phyloP scores from a whole-genome alignment of 1,139 yeast genomes.

The Magnusiomyces suaveolens region DNA sequence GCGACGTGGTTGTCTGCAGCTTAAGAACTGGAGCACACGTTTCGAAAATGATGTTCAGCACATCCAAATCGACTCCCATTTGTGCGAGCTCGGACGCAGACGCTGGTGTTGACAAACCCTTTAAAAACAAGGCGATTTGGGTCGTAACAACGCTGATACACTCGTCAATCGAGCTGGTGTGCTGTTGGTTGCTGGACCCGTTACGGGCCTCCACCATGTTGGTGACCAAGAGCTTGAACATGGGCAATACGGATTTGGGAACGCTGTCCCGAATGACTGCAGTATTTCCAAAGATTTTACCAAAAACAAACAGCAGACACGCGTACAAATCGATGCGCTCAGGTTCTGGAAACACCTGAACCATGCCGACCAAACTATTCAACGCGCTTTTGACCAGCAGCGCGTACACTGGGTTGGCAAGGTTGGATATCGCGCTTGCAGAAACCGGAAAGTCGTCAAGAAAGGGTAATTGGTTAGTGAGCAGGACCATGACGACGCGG shows the following conservation, averaged over 20 bases:
- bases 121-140: slow-evolving; percentile 13
- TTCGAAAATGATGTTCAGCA: slow-evolving; percentile 52
- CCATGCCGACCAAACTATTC: slow-evolving; percentile 51
- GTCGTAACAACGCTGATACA: slow-evolving; percentile 26
- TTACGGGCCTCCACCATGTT: slow-evolving; percentile 24
- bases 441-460: slow-evolving; percentile 34
- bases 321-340: slow-evolving; percentile 63
- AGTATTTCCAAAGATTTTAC: slow-evolving; percentile 45
- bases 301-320: slow-evolving; percentile 55
- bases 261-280: slow-evolving; percentile 20
- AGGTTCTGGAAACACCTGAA: slow-evolving; percentile 52
- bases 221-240: slow-evolving; percentile 27
- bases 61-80: slow-evolving; percentile 42
- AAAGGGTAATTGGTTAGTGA: slow-evolving; percentile 53
- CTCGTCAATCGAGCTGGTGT: slow-evolving; percentile 32
- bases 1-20: neutral
- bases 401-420: slow-evolving; percentile 5
- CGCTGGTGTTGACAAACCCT: slow-evolving; percentile 17
- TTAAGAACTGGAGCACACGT: slow-evolving; percentile 36
- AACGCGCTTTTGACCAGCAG: slow-evolving; percentile 40
- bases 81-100: slow-evolving; percentile 34
- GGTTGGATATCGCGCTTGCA: slow-evolving; percentile 21
- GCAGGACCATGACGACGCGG: slow-evolving; percentile 59
- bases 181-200: slow-evolving; percentile 16
- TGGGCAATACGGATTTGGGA: slow-evolving; percentile 27